A percentile compares a stretch with the other conserved stretches of the same genome.
Conservation (phyloP, 2,329 filamentous ascomycete genomes). For the Apiospora sp. region DNA sequence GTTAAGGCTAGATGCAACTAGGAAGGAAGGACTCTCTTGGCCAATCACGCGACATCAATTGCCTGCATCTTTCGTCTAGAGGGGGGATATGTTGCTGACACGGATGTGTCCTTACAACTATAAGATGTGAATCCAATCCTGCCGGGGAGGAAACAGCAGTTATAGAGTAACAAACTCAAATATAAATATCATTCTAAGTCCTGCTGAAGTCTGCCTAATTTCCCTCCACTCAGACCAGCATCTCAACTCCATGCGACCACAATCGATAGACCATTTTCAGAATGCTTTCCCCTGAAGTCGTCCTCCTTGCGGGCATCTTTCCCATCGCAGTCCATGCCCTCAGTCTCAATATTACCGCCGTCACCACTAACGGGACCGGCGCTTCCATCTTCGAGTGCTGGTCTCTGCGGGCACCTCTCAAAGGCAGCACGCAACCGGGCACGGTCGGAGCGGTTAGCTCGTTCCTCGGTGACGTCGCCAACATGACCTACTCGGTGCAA, state of each 20-base stretch:
- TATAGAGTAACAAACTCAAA: too few relatives aligned
- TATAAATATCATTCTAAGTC: too few relatives aligned
- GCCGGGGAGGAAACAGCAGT: too few relatives aligned
- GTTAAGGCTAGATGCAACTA: background rate
- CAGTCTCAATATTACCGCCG: slow-evolving; percentile 51
- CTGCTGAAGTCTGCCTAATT: too few relatives aligned
- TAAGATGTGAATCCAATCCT: background rate
- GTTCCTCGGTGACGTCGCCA: slow-evolving; percentile 43
- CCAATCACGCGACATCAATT: background rate
- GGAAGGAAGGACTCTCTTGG: background rate
- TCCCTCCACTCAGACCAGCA: too few relatives aligned
- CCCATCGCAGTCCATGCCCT: background rate
- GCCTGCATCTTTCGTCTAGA: background rate
- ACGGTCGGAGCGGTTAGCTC: slow-evolving; percentile 41
- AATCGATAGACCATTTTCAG: background rate
- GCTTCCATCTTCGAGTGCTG: slow-evolving; percentile 53
- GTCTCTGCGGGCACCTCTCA: slow-evolving; percentile 47
- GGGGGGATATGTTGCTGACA: background rate
- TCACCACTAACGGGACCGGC: slow-evolving; percentile 44
- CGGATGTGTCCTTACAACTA: background rate
- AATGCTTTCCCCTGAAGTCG: background rate
- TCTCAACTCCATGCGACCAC: too few relatives aligned
- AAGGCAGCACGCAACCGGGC: slow-evolving; percentile 42
- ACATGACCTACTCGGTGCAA: slow-evolving; percentile 46
- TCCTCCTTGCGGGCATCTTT: background rate